Percentiles rank a stretch among this genome's conserved stretches.
These are phyloP conservation scores for Drosera capensis DNA, from an alignment of 148 eudicot genomes.

Conservation along the genomic window DNA sequence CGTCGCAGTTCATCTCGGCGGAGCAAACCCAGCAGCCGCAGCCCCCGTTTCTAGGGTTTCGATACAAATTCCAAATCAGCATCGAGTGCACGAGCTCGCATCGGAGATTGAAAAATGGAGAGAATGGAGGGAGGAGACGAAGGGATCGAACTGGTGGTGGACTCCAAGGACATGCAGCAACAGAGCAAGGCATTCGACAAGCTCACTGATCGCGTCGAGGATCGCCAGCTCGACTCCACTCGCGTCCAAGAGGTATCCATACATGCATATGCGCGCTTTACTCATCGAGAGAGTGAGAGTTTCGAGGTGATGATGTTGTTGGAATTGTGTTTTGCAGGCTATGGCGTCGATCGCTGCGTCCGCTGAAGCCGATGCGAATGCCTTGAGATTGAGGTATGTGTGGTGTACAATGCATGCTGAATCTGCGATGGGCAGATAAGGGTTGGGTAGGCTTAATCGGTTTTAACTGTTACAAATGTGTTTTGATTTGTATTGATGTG, in stretches of 20 bases:
- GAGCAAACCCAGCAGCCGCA: too few species aligned
- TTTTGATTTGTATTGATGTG: too few species aligned
- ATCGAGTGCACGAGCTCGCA: too few species aligned
- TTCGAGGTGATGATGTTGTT: neutral
- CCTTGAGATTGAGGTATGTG: conserved; percentile 56
- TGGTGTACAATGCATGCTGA: too few species aligned
- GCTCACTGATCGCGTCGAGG: conserved; percentile 94
- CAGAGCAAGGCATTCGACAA: conserved; percentile 93
- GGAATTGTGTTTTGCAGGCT: conserved; percentile 24
- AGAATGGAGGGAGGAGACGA: conserved; percentile 55
- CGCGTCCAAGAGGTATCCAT: conserved; percentile 63
- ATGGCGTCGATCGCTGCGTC: conserved; percentile 93
- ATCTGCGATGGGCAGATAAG: too few species aligned
- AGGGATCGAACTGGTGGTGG: conserved; percentile 38
- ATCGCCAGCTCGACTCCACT: conserved; percentile 90
- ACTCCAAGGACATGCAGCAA: conserved; percentile 85
- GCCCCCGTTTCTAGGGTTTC: too few species aligned
- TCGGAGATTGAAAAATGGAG: conserved; percentile 6
- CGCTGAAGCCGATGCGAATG: conserved; percentile 85
- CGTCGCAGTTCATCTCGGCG: too few species aligned
- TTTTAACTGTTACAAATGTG: too few species aligned
- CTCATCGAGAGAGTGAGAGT: too few species aligned
- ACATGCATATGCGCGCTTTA: too few species aligned
- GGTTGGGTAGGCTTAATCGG: too few species aligned
- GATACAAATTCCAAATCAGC: too few species aligned